Percentiles rank a stretch among this genome's conserved stretches.
Conservation (phyloP, 768 basidiomycete genomes). For the Trametes cubensis region DNA sequence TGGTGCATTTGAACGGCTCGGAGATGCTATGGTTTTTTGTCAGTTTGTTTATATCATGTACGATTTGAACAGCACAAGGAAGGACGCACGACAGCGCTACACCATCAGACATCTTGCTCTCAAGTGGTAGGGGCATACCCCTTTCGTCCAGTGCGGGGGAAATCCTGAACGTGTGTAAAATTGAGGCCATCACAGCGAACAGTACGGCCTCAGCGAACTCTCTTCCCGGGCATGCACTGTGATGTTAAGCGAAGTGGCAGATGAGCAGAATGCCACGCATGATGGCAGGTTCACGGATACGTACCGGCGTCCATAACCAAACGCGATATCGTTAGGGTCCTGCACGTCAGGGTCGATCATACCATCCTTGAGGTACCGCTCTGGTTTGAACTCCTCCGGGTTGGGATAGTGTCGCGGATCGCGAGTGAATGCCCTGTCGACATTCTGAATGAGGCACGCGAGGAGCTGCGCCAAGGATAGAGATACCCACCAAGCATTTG, state of each 20-base stretch:
- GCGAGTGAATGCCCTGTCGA: background rate
- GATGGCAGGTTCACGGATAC: background rate
- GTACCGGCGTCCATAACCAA: slow-evolving; percentile 25
- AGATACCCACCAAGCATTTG: slow-evolving; percentile 17
- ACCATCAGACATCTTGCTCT: background rate
- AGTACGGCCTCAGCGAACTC: background rate
- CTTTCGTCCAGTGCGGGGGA: slow-evolving; percentile 1
- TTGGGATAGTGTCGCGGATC: slow-evolving; percentile 4
- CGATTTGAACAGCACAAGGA: background rate
- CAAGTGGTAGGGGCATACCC: background rate
- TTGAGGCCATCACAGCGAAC: background rate
- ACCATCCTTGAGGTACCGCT: slow-evolving; percentile 17
- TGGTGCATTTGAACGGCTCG: slow-evolving; percentile 4
- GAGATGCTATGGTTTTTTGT: background rate
- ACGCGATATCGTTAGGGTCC: slow-evolving; percentile 11
- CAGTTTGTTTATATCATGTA: background rate
- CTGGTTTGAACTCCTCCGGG: slow-evolving; percentile 20
- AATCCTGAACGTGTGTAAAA: slow-evolving; percentile 8
- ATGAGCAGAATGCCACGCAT: background rate
- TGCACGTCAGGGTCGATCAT: slow-evolving; percentile 2
- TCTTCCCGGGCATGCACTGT: slow-evolving; percentile 9
- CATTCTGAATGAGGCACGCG: too few relatives aligned
- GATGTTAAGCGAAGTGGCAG: background rate
- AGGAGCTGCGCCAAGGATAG: background rate
- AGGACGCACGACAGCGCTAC: background rate